Conservation (phyloP, 2,329 filamentous ascomycete species). For the Shiraia bambusicola region DNA sequence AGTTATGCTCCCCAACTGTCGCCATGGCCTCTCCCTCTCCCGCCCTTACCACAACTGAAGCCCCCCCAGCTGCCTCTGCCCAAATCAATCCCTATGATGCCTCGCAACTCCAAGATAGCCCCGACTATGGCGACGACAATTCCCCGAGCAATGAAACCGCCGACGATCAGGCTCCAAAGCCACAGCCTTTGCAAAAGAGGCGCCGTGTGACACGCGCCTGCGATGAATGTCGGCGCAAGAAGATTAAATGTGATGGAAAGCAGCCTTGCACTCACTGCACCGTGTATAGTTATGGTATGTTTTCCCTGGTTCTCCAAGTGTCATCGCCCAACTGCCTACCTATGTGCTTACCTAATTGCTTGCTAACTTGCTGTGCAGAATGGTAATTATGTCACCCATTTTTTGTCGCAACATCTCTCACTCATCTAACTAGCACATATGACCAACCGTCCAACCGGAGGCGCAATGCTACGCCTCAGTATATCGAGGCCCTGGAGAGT, state of each 20-base stretch:
- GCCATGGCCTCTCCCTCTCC: constrained; percentile 43
- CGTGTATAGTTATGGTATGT: constrained; percentile 91
- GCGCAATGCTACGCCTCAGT: constrained; percentile 87
- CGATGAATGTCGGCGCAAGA: constrained; percentile 49
- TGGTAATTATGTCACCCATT: constrained; percentile 51
- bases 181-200: constrained; percentile 44
- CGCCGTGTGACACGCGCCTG: constrained; percentile 49
- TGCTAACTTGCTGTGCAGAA: constrained; percentile 55
- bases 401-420: background rate
- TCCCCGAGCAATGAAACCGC: constrained; percentile 38
- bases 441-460: constrained; percentile 91
- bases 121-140: constrained; percentile 34
- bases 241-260: constrained; percentile 58
- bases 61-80: constrained; percentile 30
- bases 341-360: constrained; percentile 4
- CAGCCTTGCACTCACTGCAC: constrained; percentile 81
- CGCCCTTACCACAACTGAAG: constrained; percentile 35
- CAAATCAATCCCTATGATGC: constrained; percentile 29
- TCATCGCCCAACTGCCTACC: too few species aligned
- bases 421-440: constrained; percentile 60
- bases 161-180: constrained; percentile 38
- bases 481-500: constrained; percentile 84
- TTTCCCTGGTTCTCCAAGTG: background rate
- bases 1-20: constrained; percentile 32
- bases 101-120: constrained; percentile 31